Conservation (phyloP, 192 early-diverging fungal genomes). For the Funneliformis mosseae region DNA sequence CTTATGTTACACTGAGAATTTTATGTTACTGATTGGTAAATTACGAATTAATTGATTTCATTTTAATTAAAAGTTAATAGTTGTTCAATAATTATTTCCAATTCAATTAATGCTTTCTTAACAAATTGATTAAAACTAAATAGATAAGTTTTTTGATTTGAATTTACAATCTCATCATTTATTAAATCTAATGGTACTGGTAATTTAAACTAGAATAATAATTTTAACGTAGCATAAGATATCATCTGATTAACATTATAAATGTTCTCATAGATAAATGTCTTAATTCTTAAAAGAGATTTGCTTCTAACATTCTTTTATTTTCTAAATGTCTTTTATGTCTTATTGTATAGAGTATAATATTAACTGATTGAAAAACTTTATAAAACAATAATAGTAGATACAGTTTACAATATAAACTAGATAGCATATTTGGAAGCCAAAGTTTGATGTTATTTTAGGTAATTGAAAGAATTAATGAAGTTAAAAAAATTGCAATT, state of each 20-base stretch:
- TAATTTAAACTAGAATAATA: not conserved
- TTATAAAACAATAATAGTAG: not conserved
- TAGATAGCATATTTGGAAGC: not conserved
- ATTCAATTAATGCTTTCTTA: too few species aligned
- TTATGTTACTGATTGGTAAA: too few species aligned
- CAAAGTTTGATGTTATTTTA: not conserved
- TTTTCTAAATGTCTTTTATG: conserved; percentile 3
- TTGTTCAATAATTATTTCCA: too few species aligned
- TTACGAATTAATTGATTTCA: too few species aligned
- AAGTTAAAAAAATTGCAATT: not conserved
- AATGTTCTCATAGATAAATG: conserved; percentile 1
- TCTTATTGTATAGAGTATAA: not conserved
- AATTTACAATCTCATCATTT: too few species aligned
- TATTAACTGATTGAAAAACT: not conserved
- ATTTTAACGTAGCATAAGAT: not conserved
- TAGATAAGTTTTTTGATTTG: too few species aligned
- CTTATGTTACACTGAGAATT: too few species aligned
- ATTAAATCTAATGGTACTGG: too few species aligned
- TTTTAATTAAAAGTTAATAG: too few species aligned
- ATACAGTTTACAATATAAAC: not conserved
- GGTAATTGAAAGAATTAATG: not conserved
- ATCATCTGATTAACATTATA: not conserved
- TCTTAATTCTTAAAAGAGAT: not conserved
- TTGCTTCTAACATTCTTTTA: not conserved
- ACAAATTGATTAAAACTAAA: too few species aligned